A percentile compares a stretch with the other conserved stretches of the same genome.
Conservation (phyloP, 345 rosid species). For the Isatis tinctoria region DNA sequence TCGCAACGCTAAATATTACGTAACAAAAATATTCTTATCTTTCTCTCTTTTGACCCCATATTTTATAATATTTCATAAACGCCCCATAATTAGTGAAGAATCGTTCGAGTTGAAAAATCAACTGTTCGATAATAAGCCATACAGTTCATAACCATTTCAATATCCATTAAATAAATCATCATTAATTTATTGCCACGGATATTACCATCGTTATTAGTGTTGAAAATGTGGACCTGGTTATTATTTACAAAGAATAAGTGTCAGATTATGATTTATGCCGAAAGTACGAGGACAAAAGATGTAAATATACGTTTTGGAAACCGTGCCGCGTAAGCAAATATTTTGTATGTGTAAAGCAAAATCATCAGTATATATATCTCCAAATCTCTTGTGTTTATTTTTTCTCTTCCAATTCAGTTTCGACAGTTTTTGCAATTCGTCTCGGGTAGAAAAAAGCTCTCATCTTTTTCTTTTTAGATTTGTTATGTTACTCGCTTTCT, state of each 20-base stretch:
- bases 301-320: constrained; percentile 4
- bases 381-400: background rate
- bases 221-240: background rate
- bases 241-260: background rate
- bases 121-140: no score
- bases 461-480: background rate
- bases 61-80: background rate
- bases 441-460: constrained; percentile 3
- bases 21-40: background rate
- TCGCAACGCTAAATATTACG: constrained; percentile 16
- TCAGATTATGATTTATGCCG: background rate
- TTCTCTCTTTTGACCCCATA: background rate
- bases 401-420: background rate
- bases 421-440: constrained; percentile 1
- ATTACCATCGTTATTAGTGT: background rate
- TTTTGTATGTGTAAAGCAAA: background rate
- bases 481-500: background rate
- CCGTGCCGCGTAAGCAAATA: constrained; percentile 19
- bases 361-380: constrained; percentile 1
- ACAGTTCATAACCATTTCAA: background rate
- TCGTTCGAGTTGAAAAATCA: background rate
- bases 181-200: no score
- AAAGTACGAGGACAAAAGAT: background rate
- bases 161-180: background rate
- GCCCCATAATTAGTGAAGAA: background rate